Evolutionary conservation across 139 green algal genomes (phyloP).

Genomic region (Coccomyxa sp.): DNA sequence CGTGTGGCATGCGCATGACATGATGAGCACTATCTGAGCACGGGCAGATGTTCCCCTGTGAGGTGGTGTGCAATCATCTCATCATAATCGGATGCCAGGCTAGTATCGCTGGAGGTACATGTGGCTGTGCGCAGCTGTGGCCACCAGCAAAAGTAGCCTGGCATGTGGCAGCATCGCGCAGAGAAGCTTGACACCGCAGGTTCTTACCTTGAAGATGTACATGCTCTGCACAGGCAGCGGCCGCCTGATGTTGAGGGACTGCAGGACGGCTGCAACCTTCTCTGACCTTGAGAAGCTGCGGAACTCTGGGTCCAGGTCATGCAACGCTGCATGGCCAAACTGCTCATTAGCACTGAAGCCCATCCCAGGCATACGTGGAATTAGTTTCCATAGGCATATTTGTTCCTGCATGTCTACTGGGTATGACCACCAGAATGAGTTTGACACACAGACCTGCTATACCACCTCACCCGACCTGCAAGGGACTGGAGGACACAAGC

Average conservation of each 20-base stretch:
- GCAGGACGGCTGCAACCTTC: conserved; percentile 53
- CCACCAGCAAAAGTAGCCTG: background rate
- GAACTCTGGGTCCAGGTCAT: conserved; percentile 92
- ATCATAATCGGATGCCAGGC: no score
- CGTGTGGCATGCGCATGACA: background rate
- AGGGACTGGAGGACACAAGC: background rate
- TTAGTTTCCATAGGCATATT: background rate
- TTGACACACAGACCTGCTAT: no score
- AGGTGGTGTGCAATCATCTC: no score
- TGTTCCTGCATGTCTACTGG: background rate
- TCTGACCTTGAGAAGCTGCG: conserved; percentile 66
- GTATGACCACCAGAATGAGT: background rate
- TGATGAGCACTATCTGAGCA: background rate
- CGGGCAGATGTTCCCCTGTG: no score
- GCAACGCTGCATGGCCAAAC: conserved; percentile 57
- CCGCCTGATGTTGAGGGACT: conserved; percentile 61
- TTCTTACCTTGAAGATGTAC: conserved; percentile 80
- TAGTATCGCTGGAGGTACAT: no score
- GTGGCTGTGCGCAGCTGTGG: conserved; percentile 10
- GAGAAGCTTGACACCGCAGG: no score
- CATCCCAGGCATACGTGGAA: background rate
- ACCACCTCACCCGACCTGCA: no score
- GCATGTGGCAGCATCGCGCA: no score
- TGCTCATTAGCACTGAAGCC: background rate
- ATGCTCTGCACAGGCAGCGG: conserved; percentile 92